Conservation (phyloP, 129 eudicot species). For the Oenanthe sinensis region DNA sequence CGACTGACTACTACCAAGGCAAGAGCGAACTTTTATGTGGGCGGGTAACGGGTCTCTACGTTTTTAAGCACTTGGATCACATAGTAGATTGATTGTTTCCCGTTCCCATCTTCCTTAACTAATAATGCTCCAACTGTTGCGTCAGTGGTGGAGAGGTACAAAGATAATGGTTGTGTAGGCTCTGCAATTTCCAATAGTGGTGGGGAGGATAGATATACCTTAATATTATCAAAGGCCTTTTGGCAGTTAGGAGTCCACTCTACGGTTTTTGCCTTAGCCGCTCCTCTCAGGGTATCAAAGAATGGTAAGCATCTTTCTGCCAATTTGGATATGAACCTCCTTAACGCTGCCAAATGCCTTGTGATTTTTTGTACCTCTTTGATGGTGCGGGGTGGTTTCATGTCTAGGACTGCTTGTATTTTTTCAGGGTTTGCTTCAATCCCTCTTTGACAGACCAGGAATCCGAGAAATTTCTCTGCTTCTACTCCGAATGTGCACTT, state of each 20-base stretch:
- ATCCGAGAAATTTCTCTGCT: no score
- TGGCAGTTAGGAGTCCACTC: not conserved
- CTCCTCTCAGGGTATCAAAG: not conserved
- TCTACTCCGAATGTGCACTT: no score
- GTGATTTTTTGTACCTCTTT: not conserved
- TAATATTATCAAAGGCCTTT: not conserved
- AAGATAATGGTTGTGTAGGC: accelerated
- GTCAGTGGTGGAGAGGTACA: accelerated
- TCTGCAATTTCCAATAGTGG: not conserved
- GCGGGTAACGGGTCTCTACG: not conserved
- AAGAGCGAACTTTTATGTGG: not conserved
- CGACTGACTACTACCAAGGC: not conserved
- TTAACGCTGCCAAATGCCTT: accelerated
- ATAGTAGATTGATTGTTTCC: no score
- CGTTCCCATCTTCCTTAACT: not conserved
- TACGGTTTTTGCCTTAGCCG: accelerated
- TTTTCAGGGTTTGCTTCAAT: not conserved
- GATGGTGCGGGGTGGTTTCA: not conserved
- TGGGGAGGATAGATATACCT: not conserved
- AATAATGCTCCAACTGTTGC: not conserved
- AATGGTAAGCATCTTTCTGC: not conserved
- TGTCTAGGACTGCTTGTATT: not conserved
- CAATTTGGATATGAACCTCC: not conserved
- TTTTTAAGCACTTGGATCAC: no score
- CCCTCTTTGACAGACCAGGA: no score